Base-by-base conservation (phyloP, 2,329 filamentous ascomycete genomes). In the Davidsoniella virescens region DNA sequence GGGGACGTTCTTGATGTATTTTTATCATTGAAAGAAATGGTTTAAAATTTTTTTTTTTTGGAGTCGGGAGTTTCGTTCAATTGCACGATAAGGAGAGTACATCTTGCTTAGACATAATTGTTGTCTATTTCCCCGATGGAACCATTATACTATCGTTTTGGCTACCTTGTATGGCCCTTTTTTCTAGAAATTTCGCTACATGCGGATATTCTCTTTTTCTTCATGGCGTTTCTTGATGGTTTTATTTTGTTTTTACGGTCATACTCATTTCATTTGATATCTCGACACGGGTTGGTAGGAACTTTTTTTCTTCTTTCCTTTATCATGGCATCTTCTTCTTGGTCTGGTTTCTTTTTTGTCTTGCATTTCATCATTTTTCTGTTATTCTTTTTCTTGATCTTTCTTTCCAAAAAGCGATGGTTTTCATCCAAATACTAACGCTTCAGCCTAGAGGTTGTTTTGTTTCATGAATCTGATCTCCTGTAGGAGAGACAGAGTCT, bases 1-100 rank as follows among this genome's bases (percentile, higher is more conserved):
- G 20, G 20, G 20, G 20, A 10, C 16, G 20, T 16, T 42, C 18
- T 20, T 37, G 37, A 25, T 36, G 33, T 39, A 38, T 29, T 41
- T 39, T 43, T 47, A 50, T 42, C 29, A 40, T 42, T 44, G 23
- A 44, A 44, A n/a, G n/a, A 38, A 17, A 39, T 43, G 18, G 43
- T n/a, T n/a, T n/a, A n/a, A n/a, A n/a, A n/a, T n/a, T n/a, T n/a
- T n/a, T n/a, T n/a, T n/a, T 44, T 44, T 44, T 50, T 37, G n/a
- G 20, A 12, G 23, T 38, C 29, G 25, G 43, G 20, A 9, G 9
- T 42, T 17, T 18, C 16, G 29, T 49, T 49, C 10, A 16, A 26
- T 16, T 49, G 23, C 25, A 26, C 29, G 29, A 25, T 26, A 20
- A 25, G 12, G 29, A 20, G 42, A 26, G 25, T 14, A 17, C n/a